Evolutionary conservation across 495 filamentous ascomycete species (phyloP), one percentile per base, ranked within the genome.

Genomic region (Hypoxylon fuscum): DNA sequence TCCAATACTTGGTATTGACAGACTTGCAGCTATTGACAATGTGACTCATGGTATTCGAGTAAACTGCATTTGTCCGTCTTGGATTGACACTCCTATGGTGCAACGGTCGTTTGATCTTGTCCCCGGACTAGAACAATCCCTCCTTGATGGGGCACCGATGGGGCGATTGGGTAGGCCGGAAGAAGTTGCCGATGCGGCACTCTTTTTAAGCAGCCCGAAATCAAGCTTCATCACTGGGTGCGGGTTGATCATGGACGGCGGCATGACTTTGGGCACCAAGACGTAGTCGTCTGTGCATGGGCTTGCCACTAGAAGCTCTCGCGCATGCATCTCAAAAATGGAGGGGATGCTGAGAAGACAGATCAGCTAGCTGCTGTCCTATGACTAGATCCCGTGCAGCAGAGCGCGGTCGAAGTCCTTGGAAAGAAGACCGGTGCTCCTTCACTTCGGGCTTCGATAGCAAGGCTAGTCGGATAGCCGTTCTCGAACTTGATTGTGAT

Each of bases 21-120:
- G 31, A 8, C 9, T 4, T 27, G 3, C 63, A 80, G 73, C 78
- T 15, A 1, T 72, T 3, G 73, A 80, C 38, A 62, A 73, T 27
- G 68, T 58, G 0, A 15, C 35, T 3, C 20, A 72, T 20, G 59
- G 64, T 0, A 76, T 83, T 17, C 66, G 80, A 1, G 75, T 81
- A 2, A 83, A 83, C 59, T 70, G 71, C 7, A 45, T 83, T 3
- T 77, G 72, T 42, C 77, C 81, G 0, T 69, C 72, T 5, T 82
- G 76, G 68, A 66, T 78, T 0, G 53, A 73, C 12, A 80, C 77
- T 0, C 74, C 75, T 0, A 73, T 83, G 66, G 59, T 78, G 3
- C 65, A 73, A 9, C 58, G 40, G 23, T 2, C 40, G 2, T 10
- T 43, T 10, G 34, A 29, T 0, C 12, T 3, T 7, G 21, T 29